Percentiles rank a stretch among this genome's conserved stretches.
These are phyloP conservation scores for Stagonosporopsis tanaceti DNA, from an alignment of 2,329 filamentous ascomycete genomes.

Conservation along the genomic window DNA sequence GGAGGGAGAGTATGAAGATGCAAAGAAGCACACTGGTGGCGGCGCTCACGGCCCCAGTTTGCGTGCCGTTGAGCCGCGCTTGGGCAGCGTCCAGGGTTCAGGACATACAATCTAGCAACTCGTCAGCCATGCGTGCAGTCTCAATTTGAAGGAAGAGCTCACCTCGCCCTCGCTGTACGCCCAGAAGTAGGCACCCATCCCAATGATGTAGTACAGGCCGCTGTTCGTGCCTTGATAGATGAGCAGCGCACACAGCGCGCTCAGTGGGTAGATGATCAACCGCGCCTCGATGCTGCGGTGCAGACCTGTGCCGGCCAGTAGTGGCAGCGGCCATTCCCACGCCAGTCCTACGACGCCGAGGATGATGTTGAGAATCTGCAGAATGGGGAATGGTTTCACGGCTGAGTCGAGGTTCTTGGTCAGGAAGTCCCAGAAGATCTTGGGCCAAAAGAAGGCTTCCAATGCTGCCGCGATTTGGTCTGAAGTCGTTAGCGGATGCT, in stretches of 20 bases:
- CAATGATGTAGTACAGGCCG: slow-evolving; percentile 89
- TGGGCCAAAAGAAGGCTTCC: slow-evolving; percentile 96
- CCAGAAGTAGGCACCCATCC: slow-evolving; percentile 91
- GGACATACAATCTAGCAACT: slow-evolving; percentile 55
- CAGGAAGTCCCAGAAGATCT: slow-evolving; percentile 97
- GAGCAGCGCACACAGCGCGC: slow-evolving; percentile 75
- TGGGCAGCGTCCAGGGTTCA: slow-evolving; percentile 60
- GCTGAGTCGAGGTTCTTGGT: slow-evolving; percentile 87
- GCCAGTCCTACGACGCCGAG: slow-evolving; percentile 80
- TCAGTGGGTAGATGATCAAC: slow-evolving; percentile 81
- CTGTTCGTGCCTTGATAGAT: slow-evolving; percentile 94
- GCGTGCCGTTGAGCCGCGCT: slow-evolving; percentile 47
- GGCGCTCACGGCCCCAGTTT: slow-evolving; percentile 27
- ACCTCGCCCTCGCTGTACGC: slow-evolving; percentile 98
- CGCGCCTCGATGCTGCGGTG: slow-evolving; percentile 90
- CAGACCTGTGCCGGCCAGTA: slow-evolving; percentile 77
- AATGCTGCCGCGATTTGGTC: slow-evolving; percentile 87
- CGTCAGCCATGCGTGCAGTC: slow-evolving; percentile 19
- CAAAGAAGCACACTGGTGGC: neutral
- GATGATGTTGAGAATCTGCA: slow-evolving; percentile 90
- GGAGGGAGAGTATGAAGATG: slow-evolving; percentile 6
- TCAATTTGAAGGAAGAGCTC: slow-evolving; percentile 48
- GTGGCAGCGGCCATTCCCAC: slow-evolving; percentile 86
- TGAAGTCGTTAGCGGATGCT: slow-evolving; percentile 49
- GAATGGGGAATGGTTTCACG: slow-evolving; percentile 84